Base-by-base conservation (phyloP, 371 early-diverging fungal genomes). In the Syncephalastrum monosporum region DNA sequence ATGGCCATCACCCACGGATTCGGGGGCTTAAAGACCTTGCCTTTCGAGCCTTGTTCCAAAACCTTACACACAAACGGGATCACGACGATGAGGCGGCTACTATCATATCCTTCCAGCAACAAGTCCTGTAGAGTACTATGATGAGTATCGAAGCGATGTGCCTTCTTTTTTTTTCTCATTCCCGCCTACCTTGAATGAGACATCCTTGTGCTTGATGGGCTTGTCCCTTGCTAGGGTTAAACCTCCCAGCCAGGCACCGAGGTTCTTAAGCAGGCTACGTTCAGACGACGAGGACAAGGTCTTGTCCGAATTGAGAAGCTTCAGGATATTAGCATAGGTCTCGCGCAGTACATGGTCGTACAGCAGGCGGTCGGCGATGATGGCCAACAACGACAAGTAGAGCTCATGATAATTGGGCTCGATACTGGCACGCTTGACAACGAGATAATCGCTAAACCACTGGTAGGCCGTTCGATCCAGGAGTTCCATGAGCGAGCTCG, bases 41-140 rank as follows among this genome's bases (percentile, higher is more conserved):
- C 91, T 50, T 83, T 79, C 29, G 77, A 81, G 54, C 90, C 84
- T 66, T 96, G 95, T 64, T 95, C 95, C 49, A 98, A 72, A 0
- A 98, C 94, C 70, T 97, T 97, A 78, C 98, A 98, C 13, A 96
- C 96, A 69, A 99, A 99, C 5, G 99, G 99, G 55, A 99, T 95
- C 3, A 92, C 94, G 1, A 97, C 96, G 68, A 95, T 93, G 47
- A 98, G 77, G 3, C 95, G 81, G 50, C 90, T 86, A 53, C 77
- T 82, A 57, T 90, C 89, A 65, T 87, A 96, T 1, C 97, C 98
- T 76, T 97, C 94, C 42, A 97, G 65, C 46, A 99, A 64, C 14
- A 97, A 64, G 43, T 92, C 94, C 85, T 90, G 71, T 44, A 29
- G 17, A 53, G 7, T 14, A 46, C 16, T 2, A 53, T 19, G 50